Conservation (phyloP, 495 filamentous ascomycete genomes). For the Aeminium ludgeri region DNA sequence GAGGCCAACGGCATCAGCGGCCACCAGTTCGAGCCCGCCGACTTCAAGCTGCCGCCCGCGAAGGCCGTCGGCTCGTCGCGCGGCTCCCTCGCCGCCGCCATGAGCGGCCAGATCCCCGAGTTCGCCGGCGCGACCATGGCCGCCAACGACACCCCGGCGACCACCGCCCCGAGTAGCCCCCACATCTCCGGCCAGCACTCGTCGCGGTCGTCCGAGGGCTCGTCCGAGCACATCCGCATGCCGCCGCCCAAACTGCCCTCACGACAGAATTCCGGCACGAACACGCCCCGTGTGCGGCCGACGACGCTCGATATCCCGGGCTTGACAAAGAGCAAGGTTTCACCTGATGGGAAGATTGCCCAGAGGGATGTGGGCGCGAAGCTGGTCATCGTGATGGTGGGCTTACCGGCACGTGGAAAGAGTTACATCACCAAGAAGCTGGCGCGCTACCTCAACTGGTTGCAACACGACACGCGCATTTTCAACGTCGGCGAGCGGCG, state of each 20-base stretch:
- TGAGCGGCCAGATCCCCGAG: constrained; percentile 6
- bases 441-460: constrained; percentile 86
- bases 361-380: constrained; percentile 86
- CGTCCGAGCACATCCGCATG: background rate
- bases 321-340: constrained; percentile 82
- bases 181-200: constrained; percentile 40
- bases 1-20: background rate
- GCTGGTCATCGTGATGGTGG: constrained; percentile 96
- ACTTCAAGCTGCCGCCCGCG: background rate
- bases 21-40: background rate
- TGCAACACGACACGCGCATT: constrained; percentile 84
- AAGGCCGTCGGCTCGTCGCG: background rate
- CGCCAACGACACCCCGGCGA: constrained; percentile 45
- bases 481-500: constrained; percentile 94
- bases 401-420: constrained; percentile 84
- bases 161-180: constrained; percentile 54
- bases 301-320: constrained; percentile 35
- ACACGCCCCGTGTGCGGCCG: constrained; percentile 34
- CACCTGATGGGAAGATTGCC: constrained; percentile 84
- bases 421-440: constrained; percentile 98
- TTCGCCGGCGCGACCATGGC: constrained; percentile 10
- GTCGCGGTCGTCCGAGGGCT: background rate
- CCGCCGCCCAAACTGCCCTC: constrained; percentile 26
- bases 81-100: constrained; percentile 5
- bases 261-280: constrained; percentile 33